Evolutionary conservation across 2,329 filamentous ascomycete species (phyloP).

Genomic region (Aspergillus uvarum): DNA sequence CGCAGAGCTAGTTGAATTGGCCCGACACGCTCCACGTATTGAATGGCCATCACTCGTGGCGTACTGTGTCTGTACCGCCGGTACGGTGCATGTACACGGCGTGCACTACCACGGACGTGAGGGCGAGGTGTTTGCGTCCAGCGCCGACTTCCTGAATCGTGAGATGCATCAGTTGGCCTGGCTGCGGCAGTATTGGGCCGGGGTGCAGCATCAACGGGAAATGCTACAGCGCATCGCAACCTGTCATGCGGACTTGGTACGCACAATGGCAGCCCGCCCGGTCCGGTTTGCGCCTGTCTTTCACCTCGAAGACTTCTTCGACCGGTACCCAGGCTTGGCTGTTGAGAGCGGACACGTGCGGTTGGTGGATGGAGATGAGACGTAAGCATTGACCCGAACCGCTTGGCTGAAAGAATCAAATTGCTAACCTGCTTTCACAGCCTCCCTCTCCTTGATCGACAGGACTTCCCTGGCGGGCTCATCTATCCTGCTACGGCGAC

Average conservation of each 20-base stretch:
- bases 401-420: neutral
- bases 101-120: constrained; percentile 70
- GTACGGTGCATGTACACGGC: constrained; percentile 84
- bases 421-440: neutral
- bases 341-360: constrained; percentile 76
- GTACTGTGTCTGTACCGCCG: constrained; percentile 82
- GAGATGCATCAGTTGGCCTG: constrained; percentile 80
- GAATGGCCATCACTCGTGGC: constrained; percentile 87
- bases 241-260: constrained; percentile 78
- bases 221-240: constrained; percentile 74
- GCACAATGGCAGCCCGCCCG: constrained; percentile 64
- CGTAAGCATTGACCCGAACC: constrained; percentile 1
- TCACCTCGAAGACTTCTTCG: constrained; percentile 84
- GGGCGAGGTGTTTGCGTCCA: constrained; percentile 63
- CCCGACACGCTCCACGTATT: constrained; percentile 69
- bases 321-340: constrained; percentile 69
- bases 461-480: constrained; percentile 20
- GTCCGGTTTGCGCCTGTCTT: constrained; percentile 77
- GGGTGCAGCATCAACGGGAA: constrained; percentile 75
- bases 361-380: constrained; percentile 66
- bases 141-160: constrained; percentile 68
- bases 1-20: constrained; percentile 76
- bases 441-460: constrained; percentile 12
- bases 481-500: constrained; percentile 14
- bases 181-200: constrained; percentile 72